Evolutionary conservation across 2,329 filamentous ascomycete species (phyloP), one percentile per base, ranked within the genome.

Genomic region (Arthrobotrys musiformis): DNA sequence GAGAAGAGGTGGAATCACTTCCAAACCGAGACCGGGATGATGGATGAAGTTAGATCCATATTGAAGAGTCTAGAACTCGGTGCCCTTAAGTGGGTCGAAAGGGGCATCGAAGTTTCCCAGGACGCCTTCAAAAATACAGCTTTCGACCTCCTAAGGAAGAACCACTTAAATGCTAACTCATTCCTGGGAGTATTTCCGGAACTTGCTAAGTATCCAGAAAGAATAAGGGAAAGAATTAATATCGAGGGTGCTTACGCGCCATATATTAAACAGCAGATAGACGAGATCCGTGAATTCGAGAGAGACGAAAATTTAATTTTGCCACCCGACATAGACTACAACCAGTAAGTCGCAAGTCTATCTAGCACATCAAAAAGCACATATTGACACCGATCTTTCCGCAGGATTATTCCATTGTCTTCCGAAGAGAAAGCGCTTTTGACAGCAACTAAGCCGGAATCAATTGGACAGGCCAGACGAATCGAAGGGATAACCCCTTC

Each of bases 221-320:
- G 86, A 30, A 88, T 97, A 69, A 88, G 88, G 78, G 85, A 86
- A 63, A 89, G 94, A 48, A 91, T 97, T 6, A 87, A 88, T 46
- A 92, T 97, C 80, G 93, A 97, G 83, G 77, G 77, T 13, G 86
- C 89, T 1, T 99, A 99, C 83, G 93, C 92, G 0, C 94, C 94
- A 0, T 97, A 97, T 82, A 90, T 97, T 40, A 87, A 86, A 52
- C 88, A 90, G 81, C 93, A 98, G 83, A 86, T 87, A 26, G 86
- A 87, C 2, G 87, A 90, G 74, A 90, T 90, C 19, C 86, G 87
- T 33, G 86, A 88, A 5, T 91, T 97, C 82, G 85, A 89, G 74
- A 89, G 90, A 62, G 94, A 98, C 81, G 95, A 97, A 83, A 86
- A 86, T 6, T 84, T 97, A 13, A 85, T 86, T 13, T 84, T 99